phyloP scores from a whole-genome alignment of 2,329 filamentous ascomycete species.

The Conoideocrella luteorostrata region DNA sequence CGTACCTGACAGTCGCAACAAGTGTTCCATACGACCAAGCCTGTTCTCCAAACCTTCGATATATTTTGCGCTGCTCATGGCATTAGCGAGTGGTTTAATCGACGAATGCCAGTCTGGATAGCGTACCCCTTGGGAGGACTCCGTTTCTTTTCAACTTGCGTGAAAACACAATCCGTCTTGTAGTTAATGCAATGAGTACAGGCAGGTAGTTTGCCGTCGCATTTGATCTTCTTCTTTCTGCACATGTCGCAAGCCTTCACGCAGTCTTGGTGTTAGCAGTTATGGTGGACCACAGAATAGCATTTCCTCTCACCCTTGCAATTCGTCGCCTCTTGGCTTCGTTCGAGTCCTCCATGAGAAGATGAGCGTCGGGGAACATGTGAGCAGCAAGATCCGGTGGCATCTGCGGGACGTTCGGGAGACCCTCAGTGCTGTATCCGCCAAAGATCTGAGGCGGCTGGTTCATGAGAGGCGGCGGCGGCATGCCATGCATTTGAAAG shows the following conservation, averaged over 20 bases:
- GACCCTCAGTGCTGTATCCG: slow-evolving; percentile 52
- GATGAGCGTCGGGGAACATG: slow-evolving; percentile 51
- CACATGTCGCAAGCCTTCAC: slow-evolving; percentile 88
- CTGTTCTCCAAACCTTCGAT: slow-evolving; percentile 95
- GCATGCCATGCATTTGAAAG: slow-evolving; percentile 53
- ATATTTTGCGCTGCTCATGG: slow-evolving; percentile 71
- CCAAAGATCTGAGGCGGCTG: slow-evolving; percentile 66
- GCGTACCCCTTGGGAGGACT: slow-evolving; percentile 90
- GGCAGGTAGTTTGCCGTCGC: slow-evolving; percentile 89
- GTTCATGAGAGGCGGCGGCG: slow-evolving; percentile 53
- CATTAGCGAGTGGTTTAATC: too few species aligned
- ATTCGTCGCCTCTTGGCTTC: slow-evolving; percentile 88
- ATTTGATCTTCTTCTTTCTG: slow-evolving; percentile 95
- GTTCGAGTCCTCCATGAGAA: slow-evolving; percentile 58
- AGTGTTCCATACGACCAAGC: slow-evolving; percentile 88
- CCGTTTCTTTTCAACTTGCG: slow-evolving; percentile 97
- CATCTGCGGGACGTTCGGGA: slow-evolving; percentile 46
- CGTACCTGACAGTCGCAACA: slow-evolving; percentile 72
- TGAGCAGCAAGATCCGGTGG: slow-evolving; percentile 52
- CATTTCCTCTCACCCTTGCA: slow-evolving; percentile 60
- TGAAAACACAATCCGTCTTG: slow-evolving; percentile 96
- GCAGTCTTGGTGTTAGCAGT: slow-evolving; percentile 6
- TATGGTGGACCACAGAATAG: background rate
- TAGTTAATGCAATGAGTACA: slow-evolving; percentile 97
- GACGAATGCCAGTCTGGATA: too few species aligned